Percentiles rank a stretch among this genome's conserved stretches.
Evolutionary conservation across 2,329 filamentous ascomycete species (phyloP).

Genomic region (Neonectria neomacrospora): DNA sequence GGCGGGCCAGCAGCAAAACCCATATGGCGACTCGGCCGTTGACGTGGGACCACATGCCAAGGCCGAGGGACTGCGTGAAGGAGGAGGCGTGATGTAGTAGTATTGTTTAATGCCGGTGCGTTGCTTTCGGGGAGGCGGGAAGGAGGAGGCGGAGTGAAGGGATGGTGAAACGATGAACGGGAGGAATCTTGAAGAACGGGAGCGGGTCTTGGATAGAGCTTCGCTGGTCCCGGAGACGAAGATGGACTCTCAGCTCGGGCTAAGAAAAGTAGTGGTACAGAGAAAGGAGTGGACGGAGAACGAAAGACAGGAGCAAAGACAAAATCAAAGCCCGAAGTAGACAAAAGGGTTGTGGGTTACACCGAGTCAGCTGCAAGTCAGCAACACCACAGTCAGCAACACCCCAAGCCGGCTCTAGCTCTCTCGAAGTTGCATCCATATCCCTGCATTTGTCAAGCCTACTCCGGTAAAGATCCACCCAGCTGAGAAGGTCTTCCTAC

Average conservation of each 20-base stretch:
- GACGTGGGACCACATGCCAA: neutral
- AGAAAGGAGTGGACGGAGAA: neutral
- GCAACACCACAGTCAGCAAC: too few species aligned
- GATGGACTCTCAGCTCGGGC: neutral
- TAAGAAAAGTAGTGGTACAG: neutral
- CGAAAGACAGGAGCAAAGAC: too few species aligned
- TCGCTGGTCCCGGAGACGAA: too few species aligned
- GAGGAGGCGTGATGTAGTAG: too few species aligned
- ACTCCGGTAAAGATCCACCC: too few species aligned
- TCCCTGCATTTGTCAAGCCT: too few species aligned
- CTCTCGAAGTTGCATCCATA: too few species aligned
- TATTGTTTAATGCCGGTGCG: too few species aligned
- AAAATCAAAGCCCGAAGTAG: neutral
- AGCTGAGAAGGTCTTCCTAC: too few species aligned
- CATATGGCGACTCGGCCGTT: neutral
- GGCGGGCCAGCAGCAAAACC: neutral
- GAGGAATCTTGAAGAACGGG: neutral
- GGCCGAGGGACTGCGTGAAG: neutral
- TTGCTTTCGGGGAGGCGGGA: neutral
- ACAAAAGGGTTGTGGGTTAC: neutral
- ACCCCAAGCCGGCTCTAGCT: too few species aligned
- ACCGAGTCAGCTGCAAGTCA: too few species aligned
- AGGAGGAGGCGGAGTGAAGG: neutral
- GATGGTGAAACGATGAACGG: neutral
- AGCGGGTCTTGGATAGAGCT: neutral